Evolutionary conservation across 495 filamentous ascomycete species (phyloP).

Genomic region (Hypomontagnella monticulosa): DNA sequence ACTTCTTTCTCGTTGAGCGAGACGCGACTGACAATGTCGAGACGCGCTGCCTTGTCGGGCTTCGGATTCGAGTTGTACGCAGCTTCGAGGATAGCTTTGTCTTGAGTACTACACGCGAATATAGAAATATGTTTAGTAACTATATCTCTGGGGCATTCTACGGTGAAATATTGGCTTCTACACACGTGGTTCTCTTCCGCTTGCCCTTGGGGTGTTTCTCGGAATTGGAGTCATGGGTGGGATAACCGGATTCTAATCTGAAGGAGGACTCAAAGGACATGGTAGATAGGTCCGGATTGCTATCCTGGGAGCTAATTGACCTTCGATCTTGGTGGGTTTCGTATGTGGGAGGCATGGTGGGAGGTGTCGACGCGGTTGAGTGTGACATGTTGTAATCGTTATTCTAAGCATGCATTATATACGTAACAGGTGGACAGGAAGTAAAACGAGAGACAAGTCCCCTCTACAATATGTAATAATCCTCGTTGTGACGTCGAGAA

Average conservation of each 20-base stretch:
- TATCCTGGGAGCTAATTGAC: conserved; percentile 45
- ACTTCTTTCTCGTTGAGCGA: conserved; percentile 96
- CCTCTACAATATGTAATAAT: conserved; percentile 10
- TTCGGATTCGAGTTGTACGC: conserved; percentile 88
- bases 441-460: conserved; percentile 42
- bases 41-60: conserved; percentile 89
- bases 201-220: conserved; percentile 61
- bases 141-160: background rate
- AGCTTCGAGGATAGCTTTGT: conserved; percentile 88
- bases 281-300: conserved; percentile 41
- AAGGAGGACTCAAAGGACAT: conserved; percentile 48
- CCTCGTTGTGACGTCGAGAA: conserved; percentile 26
- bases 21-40: conserved; percentile 83
- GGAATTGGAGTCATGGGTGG: conserved; percentile 39
- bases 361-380: conserved; percentile 44
- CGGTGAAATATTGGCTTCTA: conserved; percentile 21
- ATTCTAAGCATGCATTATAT: conserved; percentile 43
- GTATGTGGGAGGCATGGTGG: conserved; percentile 38
- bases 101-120: conserved; percentile 70
- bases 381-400: conserved; percentile 36
- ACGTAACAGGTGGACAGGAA: conserved; percentile 31
- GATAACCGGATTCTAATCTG: conserved; percentile 44
- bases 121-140: conserved; percentile 17
- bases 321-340: conserved; percentile 32
- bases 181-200: conserved; percentile 65